Evolutionary conservation across 441 rosid species (phyloP), one percentile per base, ranked within the genome.

Genomic region (Brassica balearica): DNA sequence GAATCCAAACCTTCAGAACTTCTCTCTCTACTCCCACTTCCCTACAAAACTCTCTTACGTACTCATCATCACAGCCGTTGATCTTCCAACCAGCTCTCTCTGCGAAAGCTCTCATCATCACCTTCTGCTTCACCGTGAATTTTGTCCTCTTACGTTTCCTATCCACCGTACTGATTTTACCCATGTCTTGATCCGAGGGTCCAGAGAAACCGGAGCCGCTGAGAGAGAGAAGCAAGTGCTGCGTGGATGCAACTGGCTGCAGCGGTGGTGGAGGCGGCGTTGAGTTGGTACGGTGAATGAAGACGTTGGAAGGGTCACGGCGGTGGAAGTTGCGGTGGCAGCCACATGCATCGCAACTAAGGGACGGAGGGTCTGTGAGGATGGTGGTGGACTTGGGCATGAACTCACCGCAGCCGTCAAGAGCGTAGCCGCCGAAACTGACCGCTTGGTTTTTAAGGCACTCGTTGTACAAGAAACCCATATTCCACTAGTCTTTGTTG

Each of bases 321-420:
- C 65, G 65, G 65, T 60, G 65, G 65, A 60, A 60, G 65, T 60
- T 60, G 9, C 65, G 65, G 65, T 60, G 65, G 65, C 65, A 60
- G 32, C 34, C 65, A 8, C 65, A 61, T n/a, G 65, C 65, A 61
- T 61, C 65, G 36, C 65, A 61, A n/a, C 15, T 61, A 25, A 25
- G 65, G 65, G 65, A 61, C 5, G 34, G 65, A 25, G 9, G 36
- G 65, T 25, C 36, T 5, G 65, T 61, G 65, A 60, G 65, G 65
- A 23, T 23, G 65, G 65, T 61, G 65, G 34, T 2, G 5, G 65
- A 11, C 65, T 61, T 61, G 36, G 65, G 65, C 36, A 61, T 23
- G 65, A 61, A 61, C 65, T 61, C 65, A 61, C 65, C 65, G 36
- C 65, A 61, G 17, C 65, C 65, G 36, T 25, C 65, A 61, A 61